Percentiles rank a stretch among this genome's conserved stretches.
These are phyloP conservation scores for Starmerella kuoi DNA, from an alignment of 805 yeast genomes.

Conservation along the genomic window DNA sequence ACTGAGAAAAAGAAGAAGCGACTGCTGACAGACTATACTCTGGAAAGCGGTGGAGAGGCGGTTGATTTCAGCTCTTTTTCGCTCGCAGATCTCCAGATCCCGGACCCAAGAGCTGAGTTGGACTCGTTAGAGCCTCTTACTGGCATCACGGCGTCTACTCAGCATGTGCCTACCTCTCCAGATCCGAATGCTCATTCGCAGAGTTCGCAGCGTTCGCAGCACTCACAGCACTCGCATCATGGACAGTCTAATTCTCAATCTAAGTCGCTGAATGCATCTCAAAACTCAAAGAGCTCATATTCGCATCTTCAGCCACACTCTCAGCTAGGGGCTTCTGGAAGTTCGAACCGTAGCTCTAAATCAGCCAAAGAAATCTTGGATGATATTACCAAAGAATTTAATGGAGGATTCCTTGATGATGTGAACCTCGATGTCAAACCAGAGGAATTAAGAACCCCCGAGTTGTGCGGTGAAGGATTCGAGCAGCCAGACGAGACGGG, in stretches of 20 bases:
- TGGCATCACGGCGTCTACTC: neutral
- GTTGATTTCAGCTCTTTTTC: slow-evolving; percentile 4
- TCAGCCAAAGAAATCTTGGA: slow-evolving; percentile 24
- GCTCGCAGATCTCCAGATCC: slow-evolving; percentile 14
- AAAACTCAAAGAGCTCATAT: neutral
- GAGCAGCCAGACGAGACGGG: neutral
- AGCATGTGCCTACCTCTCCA: neutral
- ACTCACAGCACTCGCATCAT: neutral
- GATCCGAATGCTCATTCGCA: neutral
- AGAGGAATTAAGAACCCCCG: slow-evolving; percentile 15
- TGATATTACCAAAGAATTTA: slow-evolving; percentile 24
- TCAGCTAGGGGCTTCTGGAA: neutral
- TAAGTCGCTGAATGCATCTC: neutral
- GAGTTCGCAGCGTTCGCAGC: neutral
- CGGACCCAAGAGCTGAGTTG: slow-evolving; percentile 7
- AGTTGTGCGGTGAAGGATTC: slow-evolving; percentile 3
- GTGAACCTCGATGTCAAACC: slow-evolving; percentile 15
- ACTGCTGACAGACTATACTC: neutral
- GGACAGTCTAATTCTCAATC: neutral
- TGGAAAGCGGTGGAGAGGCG: slow-evolving; percentile 1
- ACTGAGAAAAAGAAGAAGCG: neutral
- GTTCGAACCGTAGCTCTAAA: slow-evolving; percentile 13
- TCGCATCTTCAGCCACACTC: neutral
- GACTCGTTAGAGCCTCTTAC: neutral
- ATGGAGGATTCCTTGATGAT: slow-evolving; percentile 17